A percentile compares a stretch with the other conserved stretches of the same genome.
Evolutionary conservation across 768 basidiomycete species (phyloP).

Genomic region (Kockovaella imperatae): DNA sequence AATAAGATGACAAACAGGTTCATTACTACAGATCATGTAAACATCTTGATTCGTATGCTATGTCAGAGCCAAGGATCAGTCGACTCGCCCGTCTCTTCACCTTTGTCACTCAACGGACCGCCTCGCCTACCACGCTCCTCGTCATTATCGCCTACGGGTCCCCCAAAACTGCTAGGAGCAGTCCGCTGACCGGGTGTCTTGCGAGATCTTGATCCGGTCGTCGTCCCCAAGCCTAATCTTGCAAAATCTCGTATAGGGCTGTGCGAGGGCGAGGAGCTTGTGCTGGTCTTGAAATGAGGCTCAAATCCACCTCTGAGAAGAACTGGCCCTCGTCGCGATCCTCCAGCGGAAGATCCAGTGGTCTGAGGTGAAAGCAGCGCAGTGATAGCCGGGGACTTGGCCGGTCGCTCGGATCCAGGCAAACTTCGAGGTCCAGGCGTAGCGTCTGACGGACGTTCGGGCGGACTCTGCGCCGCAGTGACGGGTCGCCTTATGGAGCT

Average conservation of each 20-base stretch:
- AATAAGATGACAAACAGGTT: not conserved
- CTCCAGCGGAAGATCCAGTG: slow-evolving; percentile 10
- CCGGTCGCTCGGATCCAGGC: slow-evolving; percentile 15
- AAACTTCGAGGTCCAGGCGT: slow-evolving; percentile 18
- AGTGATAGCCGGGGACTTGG: not conserved
- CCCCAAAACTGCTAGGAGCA: slow-evolving; percentile 1
- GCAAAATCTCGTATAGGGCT: slow-evolving; percentile 25
- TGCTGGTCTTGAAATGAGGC: slow-evolving; percentile 1
- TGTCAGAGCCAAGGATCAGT: too few species aligned
- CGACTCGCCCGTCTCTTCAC: too few species aligned
- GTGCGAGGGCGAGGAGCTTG: slow-evolving; percentile 13
- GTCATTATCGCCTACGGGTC: too few species aligned
- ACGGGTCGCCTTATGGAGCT: not conserved
- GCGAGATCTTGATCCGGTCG: not conserved
- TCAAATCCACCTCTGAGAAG: slow-evolving; percentile 37
- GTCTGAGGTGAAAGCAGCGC: slow-evolving; percentile 24
- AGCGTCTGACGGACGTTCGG: not conserved
- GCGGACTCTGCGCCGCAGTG: not conserved
- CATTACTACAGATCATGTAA: too few species aligned
- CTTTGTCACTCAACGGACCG: too few species aligned
- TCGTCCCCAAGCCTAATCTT: not conserved
- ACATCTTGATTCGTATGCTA: too few species aligned
- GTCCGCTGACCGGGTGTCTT: not conserved
- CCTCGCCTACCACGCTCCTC: too few species aligned
- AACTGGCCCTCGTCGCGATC: slow-evolving; percentile 29